These are phyloP conservation scores for Psilocybe cubensis DNA, from an alignment of 768 basidiomycete genomes.

Conservation along the genomic window DNA sequence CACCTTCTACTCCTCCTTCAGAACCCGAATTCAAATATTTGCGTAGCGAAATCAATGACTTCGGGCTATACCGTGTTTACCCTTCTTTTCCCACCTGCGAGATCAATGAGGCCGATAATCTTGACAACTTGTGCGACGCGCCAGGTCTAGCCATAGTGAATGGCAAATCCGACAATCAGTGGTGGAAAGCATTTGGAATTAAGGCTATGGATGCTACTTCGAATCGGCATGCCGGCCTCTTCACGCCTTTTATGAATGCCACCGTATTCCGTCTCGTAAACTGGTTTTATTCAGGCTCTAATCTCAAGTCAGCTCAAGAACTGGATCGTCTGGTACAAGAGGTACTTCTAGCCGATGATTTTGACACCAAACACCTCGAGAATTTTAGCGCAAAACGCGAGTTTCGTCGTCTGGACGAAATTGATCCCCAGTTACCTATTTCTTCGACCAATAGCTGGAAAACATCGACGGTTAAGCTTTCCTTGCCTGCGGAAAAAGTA, in stretches of 20 bases:
- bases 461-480: conserved; percentile 19
- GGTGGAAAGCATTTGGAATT: too few species aligned
- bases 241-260: conserved; percentile 19
- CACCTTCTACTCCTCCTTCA: too few species aligned
- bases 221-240: neutral
- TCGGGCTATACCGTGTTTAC: too few species aligned
- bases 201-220: neutral
- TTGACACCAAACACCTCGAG: conserved; percentile 8
- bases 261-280: conserved; percentile 24
- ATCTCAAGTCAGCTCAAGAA: conserved; percentile 27
- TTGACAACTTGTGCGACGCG: too few species aligned
- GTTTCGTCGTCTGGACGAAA: neutral
- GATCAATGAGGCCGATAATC: too few species aligned
- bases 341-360: conserved; percentile 23
- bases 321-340: conserved; percentile 26
- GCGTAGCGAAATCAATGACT: too few species aligned
- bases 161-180: too few species aligned
- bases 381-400: neutral
- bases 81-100: too few species aligned
- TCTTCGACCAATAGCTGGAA: conserved; percentile 22
- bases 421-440: neutral
- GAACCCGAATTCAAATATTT: too few species aligned
- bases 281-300: conserved; percentile 31
- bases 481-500: conserved; percentile 17
- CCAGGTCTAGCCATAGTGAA: too few species aligned